Percentiles rank a stretch among this genome's conserved stretches.
Conservation (phyloP, 106 monocot genomes). For the Dendrobium huoshanense region DNA sequence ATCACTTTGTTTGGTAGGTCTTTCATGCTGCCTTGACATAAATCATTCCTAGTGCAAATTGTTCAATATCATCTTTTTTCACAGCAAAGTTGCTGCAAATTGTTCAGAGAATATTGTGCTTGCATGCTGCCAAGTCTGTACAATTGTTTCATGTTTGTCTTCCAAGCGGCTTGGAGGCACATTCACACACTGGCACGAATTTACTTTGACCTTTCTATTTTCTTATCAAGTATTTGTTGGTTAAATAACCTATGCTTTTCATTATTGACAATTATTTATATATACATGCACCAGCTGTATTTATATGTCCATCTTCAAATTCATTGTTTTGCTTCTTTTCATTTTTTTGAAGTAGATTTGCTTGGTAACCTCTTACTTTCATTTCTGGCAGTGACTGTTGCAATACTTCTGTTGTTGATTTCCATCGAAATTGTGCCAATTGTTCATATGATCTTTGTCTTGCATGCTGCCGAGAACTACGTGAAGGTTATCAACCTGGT, state of each 20-base stretch:
- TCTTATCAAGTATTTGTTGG: neutral
- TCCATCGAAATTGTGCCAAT: slow-evolving; percentile 57
- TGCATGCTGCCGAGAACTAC: slow-evolving; percentile 55
- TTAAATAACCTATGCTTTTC: neutral
- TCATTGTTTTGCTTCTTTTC: neutral
- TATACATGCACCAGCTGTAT: neutral
- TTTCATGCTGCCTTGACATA: neutral
- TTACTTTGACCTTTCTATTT: neutral
- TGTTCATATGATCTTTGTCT: slow-evolving; percentile 65
- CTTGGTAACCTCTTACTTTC: neutral
- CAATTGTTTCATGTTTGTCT: neutral
- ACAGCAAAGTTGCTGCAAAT: neutral
- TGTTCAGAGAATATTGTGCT: neutral
- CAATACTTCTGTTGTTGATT: slow-evolving; percentile 61
- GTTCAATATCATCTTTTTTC: neutral
- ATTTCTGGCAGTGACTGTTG: slow-evolving; percentile 41
- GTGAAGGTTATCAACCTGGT: slow-evolving; percentile 46
- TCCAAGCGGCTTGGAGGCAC: neutral
- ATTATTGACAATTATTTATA: neutral
- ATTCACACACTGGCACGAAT: neutral
- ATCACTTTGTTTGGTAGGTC: too few species aligned
- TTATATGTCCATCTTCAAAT: neutral
- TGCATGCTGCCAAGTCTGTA: neutral
- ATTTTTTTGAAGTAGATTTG: neutral
- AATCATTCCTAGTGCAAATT: neutral